Percentiles rank a stretch among this genome's conserved stretches.
Evolutionary conservation across 2,329 filamentous ascomycete species (phyloP).

Genomic region (Fusarium miscanthi): DNA sequence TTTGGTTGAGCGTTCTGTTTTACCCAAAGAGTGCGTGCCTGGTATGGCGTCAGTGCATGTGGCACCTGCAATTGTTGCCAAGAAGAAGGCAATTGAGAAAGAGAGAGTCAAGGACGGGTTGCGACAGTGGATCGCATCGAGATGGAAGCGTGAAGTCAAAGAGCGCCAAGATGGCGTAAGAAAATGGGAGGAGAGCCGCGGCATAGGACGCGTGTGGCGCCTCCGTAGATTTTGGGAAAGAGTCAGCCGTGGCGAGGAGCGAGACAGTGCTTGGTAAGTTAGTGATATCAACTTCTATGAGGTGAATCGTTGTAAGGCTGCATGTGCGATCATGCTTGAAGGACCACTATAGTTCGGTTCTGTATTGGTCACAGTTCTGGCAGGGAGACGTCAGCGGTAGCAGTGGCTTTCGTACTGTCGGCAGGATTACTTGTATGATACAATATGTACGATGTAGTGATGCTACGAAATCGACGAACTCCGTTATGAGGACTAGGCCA

Average conservation of each 20-base stretch:
- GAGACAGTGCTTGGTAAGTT: slow-evolving; percentile 35
- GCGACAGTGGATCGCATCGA: slow-evolving; percentile 71
- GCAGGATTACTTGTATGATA: slow-evolving; percentile 40
- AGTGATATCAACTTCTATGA: neutral
- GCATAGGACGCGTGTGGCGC: slow-evolving; percentile 68
- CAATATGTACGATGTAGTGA: slow-evolving; percentile 43
- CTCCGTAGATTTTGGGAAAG: slow-evolving; percentile 75
- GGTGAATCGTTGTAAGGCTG: neutral
- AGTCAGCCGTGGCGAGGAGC: slow-evolving; percentile 57
- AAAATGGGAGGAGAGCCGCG: slow-evolving; percentile 61
- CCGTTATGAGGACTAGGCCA: neutral
- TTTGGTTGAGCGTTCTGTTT: slow-evolving; percentile 71
- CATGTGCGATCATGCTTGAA: neutral
- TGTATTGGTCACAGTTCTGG: slow-evolving; percentile 12
- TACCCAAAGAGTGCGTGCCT: slow-evolving; percentile 72
- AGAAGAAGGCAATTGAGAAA: slow-evolving; percentile 71
- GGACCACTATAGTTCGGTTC: neutral
- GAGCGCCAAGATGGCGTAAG: slow-evolving; percentile 61
- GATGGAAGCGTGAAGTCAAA: slow-evolving; percentile 64
- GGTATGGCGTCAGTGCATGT: slow-evolving; percentile 56
- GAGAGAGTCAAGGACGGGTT: slow-evolving; percentile 75
- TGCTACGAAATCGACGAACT: slow-evolving; percentile 37
- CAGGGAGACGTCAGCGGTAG: neutral
- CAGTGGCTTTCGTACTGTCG: slow-evolving; percentile 3
- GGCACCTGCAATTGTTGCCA: slow-evolving; percentile 71